Base-by-base conservation (phyloP, 768 basidiomycete species). In the Boletellus emodensis region DNA sequence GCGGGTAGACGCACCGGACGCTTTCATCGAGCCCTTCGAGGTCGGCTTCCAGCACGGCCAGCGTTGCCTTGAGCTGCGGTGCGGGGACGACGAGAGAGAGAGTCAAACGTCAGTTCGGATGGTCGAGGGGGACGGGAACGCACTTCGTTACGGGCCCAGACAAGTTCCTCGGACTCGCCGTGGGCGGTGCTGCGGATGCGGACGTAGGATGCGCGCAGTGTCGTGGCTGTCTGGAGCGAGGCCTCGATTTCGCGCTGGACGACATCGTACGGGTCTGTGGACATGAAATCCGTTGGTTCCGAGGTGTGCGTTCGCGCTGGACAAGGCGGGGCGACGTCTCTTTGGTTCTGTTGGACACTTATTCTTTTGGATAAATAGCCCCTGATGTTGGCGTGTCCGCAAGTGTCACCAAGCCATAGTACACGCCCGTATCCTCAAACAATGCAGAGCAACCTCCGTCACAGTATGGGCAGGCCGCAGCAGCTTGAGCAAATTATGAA, bases 21-120 rank as follows among this genome's bases (percentile, higher is more conserved):
- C 90, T 93, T 62, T 92, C 91, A 44, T 96, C 94, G n/a, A 98
- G 71, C 64, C 93, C 93, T 53, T 93, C 90, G 20, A 95, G 65
- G 71, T 97, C 94, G 0, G 87, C 86, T 62, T 94, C 90, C 24
- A 97, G 72, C 2, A 85, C 71, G 1, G 82, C 78, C 9, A 98
- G 76, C 2, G 87, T 87, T 0, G 83, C 84, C 66, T 83, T 84
- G 46, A 96, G 72, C 87, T 91, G 64, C 13, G 37, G 46, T 28
- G 40, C 7, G 30, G 8, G 5, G 30, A 30, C 30, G 30, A 10
- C 11, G 30, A 4, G 30, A 6, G 11, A 9, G 11, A 6, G 11
- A 9, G 11, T 11, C 9, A 30, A 9, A 1, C 11, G 8, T 30
- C 30, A 30, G 30, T 30, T 26, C 24, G 6, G 24, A 26, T 26